Evolutionary conservation across 306 rosid species (phyloP).

Genomic region (Cyclanthera cordifolia): DNA sequence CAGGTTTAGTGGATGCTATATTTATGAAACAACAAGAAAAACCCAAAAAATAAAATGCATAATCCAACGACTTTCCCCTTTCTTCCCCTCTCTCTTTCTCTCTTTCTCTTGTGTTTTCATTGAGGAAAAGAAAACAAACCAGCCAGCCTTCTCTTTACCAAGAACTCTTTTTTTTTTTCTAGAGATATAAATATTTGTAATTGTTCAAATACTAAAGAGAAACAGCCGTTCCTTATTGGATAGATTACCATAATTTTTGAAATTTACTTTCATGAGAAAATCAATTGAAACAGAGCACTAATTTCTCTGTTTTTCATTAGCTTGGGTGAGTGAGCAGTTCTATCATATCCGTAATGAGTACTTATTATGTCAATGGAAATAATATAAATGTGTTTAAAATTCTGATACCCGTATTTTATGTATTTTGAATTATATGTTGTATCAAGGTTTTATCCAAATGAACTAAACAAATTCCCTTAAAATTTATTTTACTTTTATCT

Average conservation of each 20-base stretch:
- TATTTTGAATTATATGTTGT: too few species aligned
- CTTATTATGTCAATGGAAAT: too few species aligned
- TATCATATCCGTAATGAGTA: too few species aligned
- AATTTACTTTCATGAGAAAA: background rate
- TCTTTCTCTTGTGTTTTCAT: background rate
- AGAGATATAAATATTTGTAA: background rate
- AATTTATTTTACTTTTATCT: too few species aligned
- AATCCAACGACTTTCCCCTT: background rate
- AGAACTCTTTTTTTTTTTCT: background rate
- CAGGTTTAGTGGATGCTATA: background rate
- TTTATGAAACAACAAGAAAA: background rate
- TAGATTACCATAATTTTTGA: background rate
- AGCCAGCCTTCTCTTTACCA: constrained; percentile 1
- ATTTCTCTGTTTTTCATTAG: constrained; percentile 1
- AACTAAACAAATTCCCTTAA: too few species aligned
- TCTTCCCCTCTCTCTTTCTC: background rate
- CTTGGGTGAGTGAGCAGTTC: background rate
- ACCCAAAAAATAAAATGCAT: background rate
- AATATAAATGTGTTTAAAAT: too few species aligned
- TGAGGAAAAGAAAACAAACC: constrained; percentile 4
- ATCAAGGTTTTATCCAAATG: too few species aligned
- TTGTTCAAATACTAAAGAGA: background rate
- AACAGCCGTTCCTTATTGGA: background rate
- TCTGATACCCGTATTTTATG: too few species aligned
- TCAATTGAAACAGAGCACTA: background rate